These are phyloP conservation scores for Colletotrichum caudatum DNA, from an alignment of 2,329 filamentous ascomycete genomes.

Conservation along the genomic window DNA sequence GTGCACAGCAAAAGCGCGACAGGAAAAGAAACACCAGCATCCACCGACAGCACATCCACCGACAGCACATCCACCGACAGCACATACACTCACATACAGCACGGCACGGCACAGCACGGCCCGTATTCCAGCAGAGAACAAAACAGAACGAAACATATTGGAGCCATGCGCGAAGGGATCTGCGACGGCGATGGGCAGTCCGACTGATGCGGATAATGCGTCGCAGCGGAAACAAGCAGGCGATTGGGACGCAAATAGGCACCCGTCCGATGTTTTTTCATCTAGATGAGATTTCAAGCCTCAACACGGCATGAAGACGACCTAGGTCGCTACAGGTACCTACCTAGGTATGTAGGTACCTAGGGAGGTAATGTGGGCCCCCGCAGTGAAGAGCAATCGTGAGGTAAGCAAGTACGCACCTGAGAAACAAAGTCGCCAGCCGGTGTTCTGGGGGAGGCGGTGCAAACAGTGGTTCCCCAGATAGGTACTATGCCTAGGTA, in stretches of 20 bases:
- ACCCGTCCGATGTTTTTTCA: not conserved
- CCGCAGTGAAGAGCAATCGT: not conserved
- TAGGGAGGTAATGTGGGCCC: not conserved
- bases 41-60: not conserved
- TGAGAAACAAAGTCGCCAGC: constrained; percentile 6
- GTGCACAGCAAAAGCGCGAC: not conserved
- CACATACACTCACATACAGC: no score
- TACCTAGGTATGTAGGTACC: no score
- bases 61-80: no score
- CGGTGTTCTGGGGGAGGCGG: not conserved
- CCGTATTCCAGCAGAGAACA: not conserved
- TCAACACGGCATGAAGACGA: constrained; percentile 7
- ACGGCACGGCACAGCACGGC: no score
- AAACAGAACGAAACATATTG: not conserved
- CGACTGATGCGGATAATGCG: not conserved
- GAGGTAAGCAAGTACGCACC: constrained; percentile 14
- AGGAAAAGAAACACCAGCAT: not conserved
- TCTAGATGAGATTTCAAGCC: constrained; percentile 15
- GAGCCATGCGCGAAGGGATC: not conserved
- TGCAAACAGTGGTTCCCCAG: constrained; percentile 4
- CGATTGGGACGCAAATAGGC: constrained; percentile 3
- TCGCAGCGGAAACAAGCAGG: constrained; percentile 1
- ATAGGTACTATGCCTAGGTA: no score
- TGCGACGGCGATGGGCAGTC: not conserved
- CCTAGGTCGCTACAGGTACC: no score